These are phyloP conservation scores for Pleurotus salmoneostramineus DNA, from an alignment of 768 basidiomycete genomes.

Conservation along the genomic window DNA sequence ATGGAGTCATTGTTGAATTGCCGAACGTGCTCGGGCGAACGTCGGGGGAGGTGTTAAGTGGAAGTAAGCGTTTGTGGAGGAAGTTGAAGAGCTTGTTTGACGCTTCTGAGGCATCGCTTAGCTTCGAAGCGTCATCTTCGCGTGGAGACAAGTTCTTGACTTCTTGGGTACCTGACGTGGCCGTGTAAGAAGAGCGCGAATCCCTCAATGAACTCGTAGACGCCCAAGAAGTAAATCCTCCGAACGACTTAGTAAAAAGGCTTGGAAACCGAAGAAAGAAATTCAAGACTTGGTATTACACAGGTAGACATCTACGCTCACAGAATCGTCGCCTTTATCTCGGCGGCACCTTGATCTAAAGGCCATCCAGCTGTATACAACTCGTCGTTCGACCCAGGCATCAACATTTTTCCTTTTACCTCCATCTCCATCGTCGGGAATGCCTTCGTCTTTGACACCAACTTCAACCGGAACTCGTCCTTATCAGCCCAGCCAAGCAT, in stretches of 20 bases:
- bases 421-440: background rate
- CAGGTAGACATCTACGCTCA: background rate
- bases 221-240: background rate
- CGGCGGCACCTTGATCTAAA: constrained; percentile 6
- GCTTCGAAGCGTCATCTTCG: background rate
- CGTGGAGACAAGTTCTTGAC: background rate
- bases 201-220: background rate
- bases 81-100: background rate
- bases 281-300: background rate
- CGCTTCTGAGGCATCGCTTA: background rate
- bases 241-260: background rate
- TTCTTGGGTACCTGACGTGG: background rate
- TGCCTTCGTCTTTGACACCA: background rate
- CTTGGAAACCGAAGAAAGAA: background rate
- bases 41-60: background rate
- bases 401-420: constrained; percentile 3
- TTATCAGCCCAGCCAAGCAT: constrained; percentile 7
- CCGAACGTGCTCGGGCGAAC: background rate
- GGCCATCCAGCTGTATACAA: background rate
- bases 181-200: background rate
- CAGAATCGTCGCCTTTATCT: background rate
- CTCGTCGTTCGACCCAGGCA: background rate
- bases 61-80: background rate
- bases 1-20: background rate
- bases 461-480: constrained; percentile 6